A percentile compares a stretch with the other conserved stretches of the same genome.
phyloP scores from a whole-genome alignment of 768 basidiomycete genomes.

The Lactarius indigo region DNA sequence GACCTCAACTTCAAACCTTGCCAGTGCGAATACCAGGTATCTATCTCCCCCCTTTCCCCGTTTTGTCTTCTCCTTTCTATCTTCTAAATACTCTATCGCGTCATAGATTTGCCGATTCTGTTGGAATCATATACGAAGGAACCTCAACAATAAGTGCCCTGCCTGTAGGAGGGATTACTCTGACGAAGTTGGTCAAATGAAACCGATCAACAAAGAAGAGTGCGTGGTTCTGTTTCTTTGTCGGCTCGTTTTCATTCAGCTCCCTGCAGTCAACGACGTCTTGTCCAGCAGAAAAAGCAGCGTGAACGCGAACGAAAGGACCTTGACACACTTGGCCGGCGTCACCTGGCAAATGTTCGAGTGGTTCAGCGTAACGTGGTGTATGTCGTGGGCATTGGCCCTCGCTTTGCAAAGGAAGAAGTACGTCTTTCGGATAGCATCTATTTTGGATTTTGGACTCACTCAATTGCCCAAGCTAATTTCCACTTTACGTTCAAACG shows the following conservation, averaged over 20 bases:
- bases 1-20: constrained; percentile 99
- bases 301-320: constrained; percentile 95
- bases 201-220: constrained; percentile 94
- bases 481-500: constrained; percentile 86
- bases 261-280: constrained; percentile 77
- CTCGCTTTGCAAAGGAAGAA: constrained; percentile 94
- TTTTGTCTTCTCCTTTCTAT: constrained; percentile 20
- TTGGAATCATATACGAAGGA: constrained; percentile 97
- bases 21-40: constrained; percentile 95
- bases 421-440: constrained; percentile 42
- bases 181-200: constrained; percentile 92
- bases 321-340: constrained; percentile 77
- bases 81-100: constrained; percentile 3
- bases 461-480: constrained; percentile 56
- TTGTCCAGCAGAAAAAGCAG: constrained; percentile 93
- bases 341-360: constrained; percentile 86
- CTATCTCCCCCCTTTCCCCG: constrained; percentile 13
- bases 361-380: constrained; percentile 97
- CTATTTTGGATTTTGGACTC: constrained; percentile 19
- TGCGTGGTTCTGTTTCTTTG: constrained; percentile 42
- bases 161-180: constrained; percentile 93
- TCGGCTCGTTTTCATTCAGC: constrained; percentile 14
- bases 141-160: constrained; percentile 93
- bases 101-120: constrained; percentile 97
- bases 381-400: constrained; percentile 93